A percentile compares a stretch with the other conserved stretches of the same genome.
Conservation (phyloP, 768 basidiomycete genomes). For the Chalciporus piperatus region DNA sequence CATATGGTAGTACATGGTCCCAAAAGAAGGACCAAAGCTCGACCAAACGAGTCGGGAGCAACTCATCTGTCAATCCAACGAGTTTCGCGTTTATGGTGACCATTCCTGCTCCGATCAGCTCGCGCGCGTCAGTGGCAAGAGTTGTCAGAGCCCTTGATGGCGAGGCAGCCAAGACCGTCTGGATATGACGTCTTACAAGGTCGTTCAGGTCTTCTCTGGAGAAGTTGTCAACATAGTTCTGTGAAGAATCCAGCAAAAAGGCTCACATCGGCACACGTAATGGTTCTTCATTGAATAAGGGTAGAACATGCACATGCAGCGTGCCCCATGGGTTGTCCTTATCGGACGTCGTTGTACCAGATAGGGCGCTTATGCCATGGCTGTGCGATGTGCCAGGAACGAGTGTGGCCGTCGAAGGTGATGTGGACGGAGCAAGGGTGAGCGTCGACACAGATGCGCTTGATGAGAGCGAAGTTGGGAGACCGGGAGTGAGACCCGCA, state of each 20-base stretch:
- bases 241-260: background rate
- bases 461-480: constrained; percentile 34
- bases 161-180: constrained; percentile 64
- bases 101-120: constrained; percentile 87
- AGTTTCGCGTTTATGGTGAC: constrained; percentile 88
- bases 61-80: constrained; percentile 70
- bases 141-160: constrained; percentile 72
- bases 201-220: constrained; percentile 82
- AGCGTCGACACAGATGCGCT: constrained; percentile 49
- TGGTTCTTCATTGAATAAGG: constrained; percentile 89
- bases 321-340: constrained; percentile 76
- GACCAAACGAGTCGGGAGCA: constrained; percentile 72
- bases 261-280: constrained; percentile 79
- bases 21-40: constrained; percentile 95
- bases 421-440: constrained; percentile 38
- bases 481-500: constrained; percentile 49
- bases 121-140: constrained; percentile 75
- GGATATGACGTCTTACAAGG: constrained; percentile 77
- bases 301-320: constrained; percentile 84
- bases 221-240: constrained; percentile 7
- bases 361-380: constrained; percentile 20
- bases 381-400: constrained; percentile 35
- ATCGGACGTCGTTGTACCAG: constrained; percentile 33
- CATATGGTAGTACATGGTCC: constrained; percentile 82
- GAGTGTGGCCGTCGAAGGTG: constrained; percentile 34